These are phyloP conservation scores for Penicillium sp. DNA, from an alignment of 2,329 filamentous ascomycete genomes.

Conservation along the genomic window DNA sequence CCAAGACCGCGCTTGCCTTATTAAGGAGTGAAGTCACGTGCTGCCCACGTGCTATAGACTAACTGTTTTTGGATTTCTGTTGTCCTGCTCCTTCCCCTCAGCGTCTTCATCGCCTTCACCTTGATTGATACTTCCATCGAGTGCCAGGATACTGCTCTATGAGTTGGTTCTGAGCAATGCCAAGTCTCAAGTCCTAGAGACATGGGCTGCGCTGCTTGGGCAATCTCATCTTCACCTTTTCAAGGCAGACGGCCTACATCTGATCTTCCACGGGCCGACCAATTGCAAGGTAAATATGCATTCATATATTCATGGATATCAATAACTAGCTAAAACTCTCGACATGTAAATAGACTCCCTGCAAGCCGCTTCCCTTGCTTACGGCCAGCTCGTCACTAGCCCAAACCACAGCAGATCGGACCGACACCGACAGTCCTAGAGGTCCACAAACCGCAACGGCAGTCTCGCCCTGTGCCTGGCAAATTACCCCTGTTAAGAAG, in stretches of 20 bases:
- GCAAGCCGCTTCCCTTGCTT: not conserved
- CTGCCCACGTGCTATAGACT: too few species aligned
- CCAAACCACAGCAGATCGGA: not conserved
- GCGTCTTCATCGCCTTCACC: too few species aligned
- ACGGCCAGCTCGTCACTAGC: not conserved
- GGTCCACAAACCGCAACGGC: constrained; percentile 3
- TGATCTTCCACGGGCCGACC: too few species aligned
- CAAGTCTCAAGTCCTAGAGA: too few species aligned
- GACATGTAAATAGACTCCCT: not conserved
- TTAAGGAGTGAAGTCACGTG: not conserved
- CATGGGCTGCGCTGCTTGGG: too few species aligned
- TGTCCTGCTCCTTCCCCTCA: too few species aligned
- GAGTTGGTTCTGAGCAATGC: too few species aligned
- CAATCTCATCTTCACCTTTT: too few species aligned
- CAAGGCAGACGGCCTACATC: too few species aligned
- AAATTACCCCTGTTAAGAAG: not conserved
- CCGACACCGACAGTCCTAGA: not conserved
- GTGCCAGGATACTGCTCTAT: too few species aligned
- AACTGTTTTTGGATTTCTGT: too few species aligned
- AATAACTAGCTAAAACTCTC: not conserved
- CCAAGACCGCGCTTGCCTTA: not conserved
- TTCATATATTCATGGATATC: not conserved
- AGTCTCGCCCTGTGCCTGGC: not conserved
- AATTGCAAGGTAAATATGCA: not conserved
- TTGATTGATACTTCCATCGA: too few species aligned